Base-by-base conservation (phyloP, 108 stramenopile genomes). In the Seminavis robusta region DNA sequence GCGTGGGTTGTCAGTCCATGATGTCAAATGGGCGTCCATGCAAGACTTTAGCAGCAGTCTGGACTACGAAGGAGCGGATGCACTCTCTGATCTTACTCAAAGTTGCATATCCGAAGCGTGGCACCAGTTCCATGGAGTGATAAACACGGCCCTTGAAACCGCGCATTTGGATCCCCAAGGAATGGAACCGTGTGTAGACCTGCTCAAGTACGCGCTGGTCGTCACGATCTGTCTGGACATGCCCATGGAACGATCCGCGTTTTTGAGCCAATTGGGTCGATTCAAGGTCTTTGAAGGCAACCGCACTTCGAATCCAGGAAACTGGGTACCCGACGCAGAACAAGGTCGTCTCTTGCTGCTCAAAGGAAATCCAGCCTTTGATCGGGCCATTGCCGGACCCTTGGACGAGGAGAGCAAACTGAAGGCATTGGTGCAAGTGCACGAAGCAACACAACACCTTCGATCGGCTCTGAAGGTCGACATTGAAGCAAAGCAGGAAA, bases 201-300 rank as follows among this genome's bases (percentile, higher is more conserved):
- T 94, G 21, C 74, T 98, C 1, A 65, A 83, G 59, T 81, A 90
- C 55, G 69, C 84, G 9, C 59, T 98, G 6, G 75, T 74, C 40
- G 62, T 88, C 37, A 73, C 90, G 1, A 78, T 95, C 24, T 92
- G 82, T 51, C 71, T 97, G 39, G 80, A 83, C 46, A 76, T 96
- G 88, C 55, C 62, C 33, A 57, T 75, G 36, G 83, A 94, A 71
- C 54, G 69, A 24, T 48, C 62, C 43, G 88, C 88, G 4, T 94
- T 94, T 34, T 63, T 75, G n/a, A 74, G 66, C 15, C 77, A 86
- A 46, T 58, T 94, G 15, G 83, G 75, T 9, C 65, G 85, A 33
- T 70, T 94, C 19, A 83, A 79, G 44, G 41, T 65, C 8, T 84
- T 90, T 47, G 66, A 72, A 34, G 73, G 81, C 38, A 52, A 52